A percentile compares a stretch with the other conserved stretches of the same genome.
These are phyloP conservation scores for sorghum (Sorghum bicolor) DNA, from an alignment of 176 grass and related monocot genomes.

Conservation along the genomic window DNA sequence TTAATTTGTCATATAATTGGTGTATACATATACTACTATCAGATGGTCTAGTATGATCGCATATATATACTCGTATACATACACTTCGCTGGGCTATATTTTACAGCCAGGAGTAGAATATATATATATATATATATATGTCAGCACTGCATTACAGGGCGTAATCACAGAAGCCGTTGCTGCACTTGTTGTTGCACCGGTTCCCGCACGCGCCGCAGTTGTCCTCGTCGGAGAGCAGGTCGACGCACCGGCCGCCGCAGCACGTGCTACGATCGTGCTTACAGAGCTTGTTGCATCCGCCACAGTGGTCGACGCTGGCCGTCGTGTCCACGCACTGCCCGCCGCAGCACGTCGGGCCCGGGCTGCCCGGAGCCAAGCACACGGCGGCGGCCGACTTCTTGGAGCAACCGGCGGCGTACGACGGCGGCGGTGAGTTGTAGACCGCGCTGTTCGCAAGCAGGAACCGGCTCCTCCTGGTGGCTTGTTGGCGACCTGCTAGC, in stretches of 20 bases:
- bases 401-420: neutral
- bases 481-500: neutral
- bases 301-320: constrained; percentile 30
- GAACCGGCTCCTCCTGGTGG: neutral
- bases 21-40: too few species aligned
- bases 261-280: neutral
- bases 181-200: constrained; percentile 11
- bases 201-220: constrained; percentile 31
- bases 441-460: neutral
- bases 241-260: constrained; percentile 36
- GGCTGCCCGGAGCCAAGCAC: constrained; percentile 31
- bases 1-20: too few species aligned
- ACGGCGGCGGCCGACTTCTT: neutral
- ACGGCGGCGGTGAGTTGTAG: too few species aligned
- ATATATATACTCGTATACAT: too few species aligned
- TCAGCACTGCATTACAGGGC: neutral
- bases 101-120: too few species aligned
- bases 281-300: constrained; percentile 37
- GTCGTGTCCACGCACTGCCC: constrained; percentile 33
- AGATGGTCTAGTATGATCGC: too few species aligned
- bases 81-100: too few species aligned
- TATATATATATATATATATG: too few species aligned
- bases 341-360: constrained; percentile 27
- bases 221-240: constrained; percentile 5
- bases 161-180: constrained; percentile 13